A percentile compares a stretch with the other conserved stretches of the same genome.
Conservation (phyloP, 495 filamentous ascomycete genomes). For the Penicillium soppii region DNA sequence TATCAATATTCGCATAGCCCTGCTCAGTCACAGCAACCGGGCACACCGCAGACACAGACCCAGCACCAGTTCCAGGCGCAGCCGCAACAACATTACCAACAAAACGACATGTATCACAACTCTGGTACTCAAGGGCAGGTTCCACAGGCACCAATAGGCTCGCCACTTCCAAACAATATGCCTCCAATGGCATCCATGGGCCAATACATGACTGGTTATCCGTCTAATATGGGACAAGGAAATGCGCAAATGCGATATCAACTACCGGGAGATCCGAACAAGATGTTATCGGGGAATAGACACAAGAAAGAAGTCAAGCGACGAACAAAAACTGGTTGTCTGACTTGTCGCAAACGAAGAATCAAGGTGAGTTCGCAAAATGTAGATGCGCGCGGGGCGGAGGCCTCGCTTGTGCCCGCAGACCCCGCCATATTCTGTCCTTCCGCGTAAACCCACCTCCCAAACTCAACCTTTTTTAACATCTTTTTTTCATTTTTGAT, state of each 20-base stretch:
- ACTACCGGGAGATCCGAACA: constrained; percentile 44
- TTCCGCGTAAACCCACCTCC: constrained; percentile 21
- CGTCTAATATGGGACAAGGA: constrained; percentile 36
- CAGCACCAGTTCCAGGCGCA: constrained; percentile 33
- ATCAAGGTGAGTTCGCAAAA: constrained; percentile 86
- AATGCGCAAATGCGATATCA: constrained; percentile 46
- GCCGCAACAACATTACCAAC: constrained; percentile 33
- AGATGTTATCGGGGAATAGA: constrained; percentile 74
- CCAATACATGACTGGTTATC: constrained; percentile 47
- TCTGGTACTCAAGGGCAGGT: constrained; percentile 34
- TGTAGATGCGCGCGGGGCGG: constrained; percentile 33
- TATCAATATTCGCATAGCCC: constrained; percentile 29
- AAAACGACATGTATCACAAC: constrained; percentile 39
- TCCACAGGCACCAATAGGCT: constrained; percentile 46
- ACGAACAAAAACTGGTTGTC: constrained; percentile 93
- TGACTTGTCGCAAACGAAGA: constrained; percentile 94
- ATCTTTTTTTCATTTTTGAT: constrained; percentile 10
- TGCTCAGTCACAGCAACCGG: constrained; percentile 16
- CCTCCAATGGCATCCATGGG: constrained; percentile 45
- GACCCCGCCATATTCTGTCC: constrained; percentile 43
- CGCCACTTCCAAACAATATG: constrained; percentile 37
- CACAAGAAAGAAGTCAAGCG: constrained; percentile 99
- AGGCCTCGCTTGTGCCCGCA: constrained; percentile 49
- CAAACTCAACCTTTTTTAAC: constrained; percentile 13
- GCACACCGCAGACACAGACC: constrained; percentile 23